Conservation (phyloP, 148 eudicot species). For the Silene conica region DNA sequence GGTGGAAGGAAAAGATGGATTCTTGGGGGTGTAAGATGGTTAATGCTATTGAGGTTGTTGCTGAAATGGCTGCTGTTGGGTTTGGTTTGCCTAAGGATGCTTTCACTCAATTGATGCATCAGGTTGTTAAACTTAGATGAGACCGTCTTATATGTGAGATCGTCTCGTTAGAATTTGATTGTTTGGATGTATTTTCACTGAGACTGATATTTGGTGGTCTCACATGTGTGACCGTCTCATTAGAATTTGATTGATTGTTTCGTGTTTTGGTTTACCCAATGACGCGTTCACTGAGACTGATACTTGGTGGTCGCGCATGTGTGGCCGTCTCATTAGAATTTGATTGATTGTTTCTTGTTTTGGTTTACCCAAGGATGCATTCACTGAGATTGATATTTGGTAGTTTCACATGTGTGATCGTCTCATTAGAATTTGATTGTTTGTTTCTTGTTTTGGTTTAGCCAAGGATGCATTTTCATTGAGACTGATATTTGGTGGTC, state of each 20-base stretch:
- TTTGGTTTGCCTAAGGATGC: conserved; percentile 83
- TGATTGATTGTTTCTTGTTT: not conserved
- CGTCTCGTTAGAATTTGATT: too few relatives aligned
- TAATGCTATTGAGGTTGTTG: conserved; percentile 85
- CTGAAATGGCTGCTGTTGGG: conserved; percentile 94
- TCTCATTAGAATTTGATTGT: not conserved
- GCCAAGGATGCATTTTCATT: too few relatives aligned
- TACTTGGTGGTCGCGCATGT: too few relatives aligned
- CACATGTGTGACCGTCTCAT: too few relatives aligned
- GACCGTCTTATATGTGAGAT: too few relatives aligned
- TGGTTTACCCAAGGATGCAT: conserved; percentile 50
- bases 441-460: too few relatives aligned
- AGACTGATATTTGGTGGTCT: too few relatives aligned
- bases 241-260: too few relatives aligned
- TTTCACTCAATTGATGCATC: conserved; percentile 87
- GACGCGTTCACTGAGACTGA: too few relatives aligned
- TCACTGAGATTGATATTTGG: conserved; percentile 30
- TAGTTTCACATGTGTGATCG: not conserved
- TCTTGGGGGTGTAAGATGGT: conserved; percentile 93
- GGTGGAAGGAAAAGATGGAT: conserved; percentile 97
- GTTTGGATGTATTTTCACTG: conserved; percentile 64
- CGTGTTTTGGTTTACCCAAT: too few relatives aligned
- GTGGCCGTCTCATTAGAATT: too few relatives aligned
- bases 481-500: too few relatives aligned
- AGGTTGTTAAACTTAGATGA: conserved; percentile 29